Evolutionary conservation across 179 eudicot species (phyloP), one percentile per base, ranked within the genome.

Genomic region (Pouteria campechiana): DNA sequence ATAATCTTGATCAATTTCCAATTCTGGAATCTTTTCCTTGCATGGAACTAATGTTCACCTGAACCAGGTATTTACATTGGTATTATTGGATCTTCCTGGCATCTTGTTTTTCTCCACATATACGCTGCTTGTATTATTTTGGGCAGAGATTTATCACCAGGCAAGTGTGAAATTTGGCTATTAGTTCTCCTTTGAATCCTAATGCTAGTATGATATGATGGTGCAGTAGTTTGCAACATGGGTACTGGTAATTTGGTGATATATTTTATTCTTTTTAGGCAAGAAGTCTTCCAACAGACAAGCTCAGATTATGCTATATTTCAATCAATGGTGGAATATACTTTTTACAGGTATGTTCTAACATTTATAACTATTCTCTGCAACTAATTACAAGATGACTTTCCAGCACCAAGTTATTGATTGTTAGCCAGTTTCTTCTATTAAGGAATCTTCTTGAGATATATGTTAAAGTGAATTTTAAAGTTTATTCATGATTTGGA

Each of bases 111-210:
- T 87, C 34, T 79, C 96, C 3, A 83, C 94, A 15, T 87, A 87
- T 55, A 79, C 96, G 2, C 61, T 87, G 46, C 81, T 87, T 12
- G 75, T 83, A 41, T 65, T 87, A 50, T 83, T 87, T 45, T 87
- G 96, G 96, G 96, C 96, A 6, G 94, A 87, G 73, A 87, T 87
- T 61, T 87, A 76, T 61, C 80, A 77, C 55, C 87, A 83, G 96
- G 96, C 76, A 54, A 43, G 42, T 32, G 5, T 20, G 3, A 25
- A 7, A 16, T 16, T 10, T 43, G n/a, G 12, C 30, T 17, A 13
- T 22, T 11, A n/a, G 5, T 36, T 31, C n/a, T 33, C 20, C 24
- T 30, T 2, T 8, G 37, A 8, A n/a, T n/a, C n/a, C n/a, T n/a
- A n/a, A n/a, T n/a, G n/a, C 13, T 23, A 23, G 10, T 16, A 18